These are phyloP conservation scores for Mariannaea elegans DNA, from an alignment of 2,329 filamentous ascomycete genomes.

Conservation along the genomic window DNA sequence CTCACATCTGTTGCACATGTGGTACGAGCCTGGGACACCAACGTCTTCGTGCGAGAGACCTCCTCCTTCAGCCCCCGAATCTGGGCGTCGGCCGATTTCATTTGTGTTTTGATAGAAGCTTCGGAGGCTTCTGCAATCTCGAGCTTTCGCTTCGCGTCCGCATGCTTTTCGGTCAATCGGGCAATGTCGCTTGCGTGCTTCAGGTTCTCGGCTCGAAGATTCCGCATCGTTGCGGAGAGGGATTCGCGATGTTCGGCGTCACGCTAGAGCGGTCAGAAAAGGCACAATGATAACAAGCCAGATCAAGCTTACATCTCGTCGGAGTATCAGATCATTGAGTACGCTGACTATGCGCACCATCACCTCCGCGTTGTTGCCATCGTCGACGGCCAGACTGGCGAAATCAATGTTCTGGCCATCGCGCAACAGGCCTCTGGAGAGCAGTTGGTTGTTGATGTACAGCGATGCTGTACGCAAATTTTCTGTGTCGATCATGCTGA, in stretches of 20 bases:
- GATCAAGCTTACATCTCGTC: conserved; percentile 74
- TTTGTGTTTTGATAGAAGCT: conserved; percentile 72
- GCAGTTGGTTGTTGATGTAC: conserved; percentile 77
- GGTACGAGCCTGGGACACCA: conserved; percentile 83
- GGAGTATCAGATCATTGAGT: conserved; percentile 90
- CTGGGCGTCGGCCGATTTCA: conserved; percentile 77
- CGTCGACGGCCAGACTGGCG: conserved; percentile 71
- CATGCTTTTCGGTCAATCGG: conserved; percentile 62
- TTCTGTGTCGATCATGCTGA: conserved; percentile 64
- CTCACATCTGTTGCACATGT: conserved; percentile 91
- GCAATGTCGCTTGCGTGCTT: conserved; percentile 76
- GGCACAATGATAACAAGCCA: background rate
- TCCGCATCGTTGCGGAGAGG: conserved; percentile 79
- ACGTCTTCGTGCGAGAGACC: conserved; percentile 77
- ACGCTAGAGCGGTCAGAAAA: conserved; percentile 62
- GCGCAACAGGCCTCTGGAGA: conserved; percentile 70
- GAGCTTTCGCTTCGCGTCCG: conserved; percentile 64
- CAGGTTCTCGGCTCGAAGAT: conserved; percentile 76
- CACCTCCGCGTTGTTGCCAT: conserved; percentile 64
- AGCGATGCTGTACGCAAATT: conserved; percentile 73
- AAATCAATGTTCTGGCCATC: conserved; percentile 85
- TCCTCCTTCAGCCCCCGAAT: conserved; percentile 86
- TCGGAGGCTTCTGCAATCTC: conserved; percentile 74
- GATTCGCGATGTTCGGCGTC: conserved; percentile 90
- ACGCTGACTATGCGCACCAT: conserved; percentile 92